Evolutionary conservation across 768 basidiomycete species (phyloP).

Genomic region (Suillus occidentalis): DNA sequence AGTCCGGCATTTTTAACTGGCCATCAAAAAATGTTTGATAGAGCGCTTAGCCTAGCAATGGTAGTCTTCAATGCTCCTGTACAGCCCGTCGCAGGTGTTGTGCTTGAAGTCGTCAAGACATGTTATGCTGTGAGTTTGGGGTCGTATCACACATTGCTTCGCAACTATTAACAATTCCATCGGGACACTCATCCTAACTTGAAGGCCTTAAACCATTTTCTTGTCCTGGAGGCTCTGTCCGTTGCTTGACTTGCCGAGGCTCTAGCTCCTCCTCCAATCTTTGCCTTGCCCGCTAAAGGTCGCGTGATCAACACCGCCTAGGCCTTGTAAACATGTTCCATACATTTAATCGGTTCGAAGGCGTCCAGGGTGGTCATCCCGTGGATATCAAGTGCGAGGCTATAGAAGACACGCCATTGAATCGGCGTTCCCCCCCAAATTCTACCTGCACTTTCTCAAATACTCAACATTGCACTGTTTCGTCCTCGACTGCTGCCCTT

Average conservation of each 20-base stretch:
- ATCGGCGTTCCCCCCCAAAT: constrained; percentile 35
- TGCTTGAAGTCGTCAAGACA: constrained; percentile 16
- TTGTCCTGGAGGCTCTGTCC: constrained; percentile 25
- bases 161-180: constrained; percentile 23
- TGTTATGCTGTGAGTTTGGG: constrained; percentile 17
- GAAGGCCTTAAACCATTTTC: constrained; percentile 22
- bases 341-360: constrained; percentile 37
- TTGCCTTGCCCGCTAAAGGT: constrained; percentile 8
- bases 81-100: constrained; percentile 37
- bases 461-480: constrained; percentile 21
- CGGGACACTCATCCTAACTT: constrained; percentile 24
- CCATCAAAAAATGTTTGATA: constrained; percentile 13
- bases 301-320: constrained; percentile 46
- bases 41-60: constrained; percentile 10
- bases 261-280: constrained; percentile 13
- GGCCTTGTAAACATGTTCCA: constrained; percentile 35
- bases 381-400: constrained; percentile 50
- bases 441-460: constrained; percentile 15
- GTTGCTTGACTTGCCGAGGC: constrained; percentile 17
- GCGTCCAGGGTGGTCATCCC: constrained; percentile 16
- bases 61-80: constrained; percentile 20
- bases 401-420: constrained; percentile 28
- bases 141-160: constrained; percentile 14
- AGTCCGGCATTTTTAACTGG: constrained; percentile 8
- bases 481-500: constrained; percentile 32